Base-by-base conservation (phyloP, 371 early-diverging fungal genomes). In the Gilbertella persicaria region DNA sequence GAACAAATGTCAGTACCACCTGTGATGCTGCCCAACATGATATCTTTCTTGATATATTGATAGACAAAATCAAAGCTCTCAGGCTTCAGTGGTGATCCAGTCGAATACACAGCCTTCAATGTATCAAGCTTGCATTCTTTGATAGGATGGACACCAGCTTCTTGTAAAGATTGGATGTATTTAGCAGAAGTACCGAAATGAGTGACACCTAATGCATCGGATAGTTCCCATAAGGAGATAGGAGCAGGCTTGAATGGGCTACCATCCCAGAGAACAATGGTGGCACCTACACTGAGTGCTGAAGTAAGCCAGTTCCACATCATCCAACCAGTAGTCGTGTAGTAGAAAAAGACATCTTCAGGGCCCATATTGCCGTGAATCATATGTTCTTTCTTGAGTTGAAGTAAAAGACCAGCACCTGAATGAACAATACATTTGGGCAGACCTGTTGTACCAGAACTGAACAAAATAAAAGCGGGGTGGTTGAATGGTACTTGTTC, bases 371-470 rank as follows among this genome's bases (percentile, higher is more conserved):
- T 81, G 23, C 92, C 91, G 47, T 96, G 94, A 45, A 97, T 85
- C 24, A 88, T 71, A 58, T 96, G 96, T 57, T 98, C 98, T 69
- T 97, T 98, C 53, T 89, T 83, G 51, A 95, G 90, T 71, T 98
- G 96, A 45, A 98, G 75, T 19, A 98, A 69, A 50, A 92, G 73
- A 29, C 96, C 95, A 26, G 94, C 98, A 19, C 95, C 93, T 6
- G 93, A 89, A 69, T 99, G 99, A 19, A 97, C 95, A 38, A 99
- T 89, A 62, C 99, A 99, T 64, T 99, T 99, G 17, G 99, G 99
- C 50, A 91, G 86, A 28, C 93, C 93, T 0, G 99, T 99, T 1
- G 98, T 98, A 13, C 99, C 99, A 3, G 96, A 96, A 21, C 95
- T 95, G 73, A 93, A 99, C 53, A 99, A 71, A 49, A 97, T 95